A percentile compares a stretch with the other conserved stretches of the same genome.
Conservation (phyloP, 257 asterid species). For the Gardenia jasminoides region DNA sequence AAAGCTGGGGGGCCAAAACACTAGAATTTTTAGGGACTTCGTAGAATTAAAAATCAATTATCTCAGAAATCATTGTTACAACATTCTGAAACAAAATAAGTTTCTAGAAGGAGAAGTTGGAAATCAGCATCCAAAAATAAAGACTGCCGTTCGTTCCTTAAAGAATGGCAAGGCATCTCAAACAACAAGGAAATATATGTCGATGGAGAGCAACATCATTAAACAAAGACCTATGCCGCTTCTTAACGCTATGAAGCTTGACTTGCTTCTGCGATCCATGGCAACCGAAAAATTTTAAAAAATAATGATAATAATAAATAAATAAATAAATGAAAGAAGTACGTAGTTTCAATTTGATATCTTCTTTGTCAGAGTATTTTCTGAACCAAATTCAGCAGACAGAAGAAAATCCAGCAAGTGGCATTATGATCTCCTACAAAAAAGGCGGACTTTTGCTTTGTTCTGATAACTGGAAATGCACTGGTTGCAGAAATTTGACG, state of each 20-base stretch:
- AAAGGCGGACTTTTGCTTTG: not conserved
- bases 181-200: not conserved
- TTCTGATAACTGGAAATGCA: not conserved
- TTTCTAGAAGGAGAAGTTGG: not conserved
- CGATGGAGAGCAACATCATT: not conserved
- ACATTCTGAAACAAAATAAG: not conserved
- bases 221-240: too few species aligned
- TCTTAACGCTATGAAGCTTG: too few species aligned
- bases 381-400: not conserved
- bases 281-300: too few species aligned
- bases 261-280: too few species aligned
- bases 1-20: not conserved
- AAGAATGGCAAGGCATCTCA: not conserved
- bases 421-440: not conserved
- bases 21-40: not conserved
- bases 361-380: not conserved
- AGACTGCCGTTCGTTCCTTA: not conserved
- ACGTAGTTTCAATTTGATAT: too few species aligned
- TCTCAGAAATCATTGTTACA: slow-evolving; percentile 4
- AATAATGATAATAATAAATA: too few species aligned
- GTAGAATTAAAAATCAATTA: not conserved
- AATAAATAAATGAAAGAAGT: too few species aligned
- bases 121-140: not conserved
- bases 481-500: not conserved
- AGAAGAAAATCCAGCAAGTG: not conserved